phyloP scores from a whole-genome alignment of 768 basidiomycete species.

The Mycena venus region DNA sequence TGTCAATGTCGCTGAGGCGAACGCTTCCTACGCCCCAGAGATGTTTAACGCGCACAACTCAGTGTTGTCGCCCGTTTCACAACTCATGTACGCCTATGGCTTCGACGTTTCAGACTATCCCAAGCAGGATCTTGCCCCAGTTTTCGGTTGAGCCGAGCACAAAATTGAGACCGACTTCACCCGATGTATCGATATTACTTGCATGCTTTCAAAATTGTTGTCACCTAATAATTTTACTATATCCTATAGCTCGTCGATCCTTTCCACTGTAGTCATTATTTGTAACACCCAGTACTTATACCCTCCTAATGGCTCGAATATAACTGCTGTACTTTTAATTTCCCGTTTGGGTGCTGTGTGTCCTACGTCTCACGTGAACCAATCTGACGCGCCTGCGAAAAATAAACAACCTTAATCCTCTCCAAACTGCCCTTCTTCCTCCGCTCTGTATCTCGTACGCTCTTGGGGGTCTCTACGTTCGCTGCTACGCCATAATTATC shows the following conservation, averaged over 20 bases:
- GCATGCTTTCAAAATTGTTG: conserved; percentile 9
- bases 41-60: not conserved
- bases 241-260: conserved; percentile 34
- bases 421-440: not conserved
- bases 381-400: conserved; percentile 2
- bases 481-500: conserved; percentile 18
- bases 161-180: conserved; percentile 2
- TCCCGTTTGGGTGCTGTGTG: not conserved
- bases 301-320: conserved; percentile 15
- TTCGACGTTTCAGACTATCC: not conserved
- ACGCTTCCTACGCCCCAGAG: conserved; percentile 8
- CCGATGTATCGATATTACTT: conserved; percentile 28
- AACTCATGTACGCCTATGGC: conserved; percentile 4
- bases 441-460: not conserved
- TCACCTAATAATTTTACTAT: conserved; percentile 22
- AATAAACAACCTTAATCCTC: not conserved
- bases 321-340: not conserved
- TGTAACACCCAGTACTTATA: conserved; percentile 27
- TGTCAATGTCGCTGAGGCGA: conserved; percentile 15
- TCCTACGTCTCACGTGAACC: not conserved
- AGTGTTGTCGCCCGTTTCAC: conserved; percentile 20
- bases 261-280: conserved; percentile 29
- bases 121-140: conserved; percentile 5
- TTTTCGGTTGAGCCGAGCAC: conserved; percentile 22
- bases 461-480: conserved; percentile 1